Evolutionary conservation across 345 rosid genomes (phyloP).

Genomic region (Turnera subulata): DNA sequence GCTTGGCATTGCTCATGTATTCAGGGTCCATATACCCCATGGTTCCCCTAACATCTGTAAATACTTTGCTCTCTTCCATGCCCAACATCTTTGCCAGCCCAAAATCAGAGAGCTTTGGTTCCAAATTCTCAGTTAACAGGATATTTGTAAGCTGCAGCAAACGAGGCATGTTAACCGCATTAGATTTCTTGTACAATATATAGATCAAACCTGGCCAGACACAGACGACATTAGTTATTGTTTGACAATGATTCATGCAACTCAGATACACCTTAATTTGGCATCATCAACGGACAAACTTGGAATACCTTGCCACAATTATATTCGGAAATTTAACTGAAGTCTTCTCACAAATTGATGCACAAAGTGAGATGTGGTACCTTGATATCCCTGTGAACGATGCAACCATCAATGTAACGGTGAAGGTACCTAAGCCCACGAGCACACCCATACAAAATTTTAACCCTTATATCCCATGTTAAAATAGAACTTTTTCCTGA

Average conservation of each 20-base stretch:
- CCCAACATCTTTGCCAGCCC: slow-evolving; percentile 65
- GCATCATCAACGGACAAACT: too few species aligned
- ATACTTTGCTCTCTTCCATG: slow-evolving; percentile 68
- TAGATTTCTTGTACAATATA: not conserved
- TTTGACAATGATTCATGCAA: too few species aligned
- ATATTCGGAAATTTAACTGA: too few species aligned
- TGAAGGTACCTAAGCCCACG: slow-evolving; percentile 54
- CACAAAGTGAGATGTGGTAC: slow-evolving; percentile 17
- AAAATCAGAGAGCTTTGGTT: slow-evolving; percentile 61
- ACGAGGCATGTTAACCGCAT: not conserved
- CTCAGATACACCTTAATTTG: too few species aligned
- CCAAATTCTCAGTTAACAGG: slow-evolving; percentile 52
- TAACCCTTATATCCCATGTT: slow-evolving; percentile 59
- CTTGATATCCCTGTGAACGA: slow-evolving; percentile 69
- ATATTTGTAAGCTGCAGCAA: slow-evolving; percentile 64
- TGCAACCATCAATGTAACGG: slow-evolving; percentile 54
- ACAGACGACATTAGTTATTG: too few species aligned
- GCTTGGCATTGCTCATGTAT: slow-evolving; percentile 64
- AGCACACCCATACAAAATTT: slow-evolving; percentile 53
- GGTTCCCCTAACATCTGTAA: slow-evolving; percentile 75
- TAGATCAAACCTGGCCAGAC: too few species aligned
- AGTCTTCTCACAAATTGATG: too few species aligned
- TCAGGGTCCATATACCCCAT: slow-evolving; percentile 76
- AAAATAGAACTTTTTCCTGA: slow-evolving; percentile 44
- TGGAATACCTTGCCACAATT: too few species aligned